These are phyloP conservation scores for Plasmodium falciparum DNA, from an alignment of 169 alveolate species.

Conservation along the genomic window DNA sequence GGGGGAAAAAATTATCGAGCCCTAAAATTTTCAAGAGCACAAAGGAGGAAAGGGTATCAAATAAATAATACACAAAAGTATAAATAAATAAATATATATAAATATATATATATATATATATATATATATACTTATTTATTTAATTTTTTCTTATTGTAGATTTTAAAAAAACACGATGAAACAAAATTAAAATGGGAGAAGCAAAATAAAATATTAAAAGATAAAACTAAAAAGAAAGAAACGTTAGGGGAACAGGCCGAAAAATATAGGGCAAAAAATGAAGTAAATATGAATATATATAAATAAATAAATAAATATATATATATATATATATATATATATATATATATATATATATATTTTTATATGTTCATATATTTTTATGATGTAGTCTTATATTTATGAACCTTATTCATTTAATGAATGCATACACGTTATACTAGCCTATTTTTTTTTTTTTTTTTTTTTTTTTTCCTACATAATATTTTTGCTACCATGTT, in stretches of 20 bases:
- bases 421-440: background rate
- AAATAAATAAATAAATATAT: background rate
- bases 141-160: background rate
- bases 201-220: slow-evolving; percentile 26
- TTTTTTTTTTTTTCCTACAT: no score
- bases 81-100: background rate
- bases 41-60: slow-evolving; percentile 57
- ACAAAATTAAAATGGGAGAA: slow-evolving; percentile 34
- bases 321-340: background rate
- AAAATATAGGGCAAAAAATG: slow-evolving; percentile 47
- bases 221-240: slow-evolving; percentile 48
- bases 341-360: background rate
- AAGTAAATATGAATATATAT: slow-evolving; percentile 21
- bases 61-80: background rate
- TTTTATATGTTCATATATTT: background rate
- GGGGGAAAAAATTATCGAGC: slow-evolving; percentile 14
- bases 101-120: background rate
- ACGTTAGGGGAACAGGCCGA: slow-evolving; percentile 73
- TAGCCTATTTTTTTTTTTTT: background rate
- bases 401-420: background rate
- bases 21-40: slow-evolving; percentile 16
- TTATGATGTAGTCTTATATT: background rate
- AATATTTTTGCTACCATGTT: no score
- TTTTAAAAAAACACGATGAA: slow-evolving; percentile 35
- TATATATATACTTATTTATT: background rate